phyloP scores from a whole-genome alignment of 139 green algal genomes.

The Chlamydomonas sp. region DNA sequence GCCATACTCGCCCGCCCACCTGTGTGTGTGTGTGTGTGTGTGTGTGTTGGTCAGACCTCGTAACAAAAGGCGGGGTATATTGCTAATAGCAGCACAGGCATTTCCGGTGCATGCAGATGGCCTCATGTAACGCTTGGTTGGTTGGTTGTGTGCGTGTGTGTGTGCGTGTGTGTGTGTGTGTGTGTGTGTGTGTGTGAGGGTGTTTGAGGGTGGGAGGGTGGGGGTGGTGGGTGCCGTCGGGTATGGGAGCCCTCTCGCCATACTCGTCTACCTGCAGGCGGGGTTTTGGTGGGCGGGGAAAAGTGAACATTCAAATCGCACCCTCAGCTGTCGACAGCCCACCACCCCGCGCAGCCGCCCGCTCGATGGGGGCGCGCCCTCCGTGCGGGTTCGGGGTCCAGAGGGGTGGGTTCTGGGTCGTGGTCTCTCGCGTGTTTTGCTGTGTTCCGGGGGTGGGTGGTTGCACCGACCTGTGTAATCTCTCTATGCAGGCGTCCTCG shows the following conservation, averaged over 20 bases:
- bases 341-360: background rate
- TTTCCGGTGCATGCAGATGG: background rate
- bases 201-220: background rate
- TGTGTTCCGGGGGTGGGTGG: too few species aligned
- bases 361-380: background rate
- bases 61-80: too few species aligned
- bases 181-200: background rate
- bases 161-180: background rate
- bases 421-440: too few species aligned
- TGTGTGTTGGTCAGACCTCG: too few species aligned
- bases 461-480: constrained; percentile 14
- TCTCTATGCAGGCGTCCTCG: constrained; percentile 39
- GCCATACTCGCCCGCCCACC: constrained; percentile 3
- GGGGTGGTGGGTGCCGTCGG: too few species aligned
- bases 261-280: too few species aligned
- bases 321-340: background rate
- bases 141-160: background rate
- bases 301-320: background rate
- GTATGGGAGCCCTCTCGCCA: too few species aligned
- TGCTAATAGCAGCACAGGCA: background rate
- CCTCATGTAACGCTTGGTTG: background rate
- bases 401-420: background rate
- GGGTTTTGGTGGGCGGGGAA: background rate
- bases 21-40: too few species aligned
- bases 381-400: background rate